A percentile compares a stretch with the other conserved stretches of the same genome.
These are phyloP conservation scores for Colletotrichum siamense DNA, from an alignment of 2,329 filamentous ascomycete species.

Conservation along the genomic window DNA sequence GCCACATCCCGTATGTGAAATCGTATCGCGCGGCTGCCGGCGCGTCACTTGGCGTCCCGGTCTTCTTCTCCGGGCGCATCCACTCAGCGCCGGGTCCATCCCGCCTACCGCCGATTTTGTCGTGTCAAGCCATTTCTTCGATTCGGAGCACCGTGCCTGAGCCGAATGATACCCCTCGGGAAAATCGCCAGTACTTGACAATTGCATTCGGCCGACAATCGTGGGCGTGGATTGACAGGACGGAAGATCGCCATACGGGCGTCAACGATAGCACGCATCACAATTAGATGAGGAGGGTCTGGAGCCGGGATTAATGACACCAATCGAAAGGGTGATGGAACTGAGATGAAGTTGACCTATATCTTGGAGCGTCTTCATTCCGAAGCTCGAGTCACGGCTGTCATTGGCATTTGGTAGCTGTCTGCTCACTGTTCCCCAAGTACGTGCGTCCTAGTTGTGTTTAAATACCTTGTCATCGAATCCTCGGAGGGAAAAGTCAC, in stretches of 20 bases:
- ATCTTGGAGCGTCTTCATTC: background rate
- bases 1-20: background rate
- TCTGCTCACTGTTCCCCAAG: background rate
- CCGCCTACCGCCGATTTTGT: background rate
- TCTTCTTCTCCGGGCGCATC: background rate
- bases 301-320: background rate
- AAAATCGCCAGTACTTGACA: background rate
- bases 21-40: background rate
- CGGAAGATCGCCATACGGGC: background rate
- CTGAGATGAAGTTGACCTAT: background rate
- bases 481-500: background rate
- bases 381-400: background rate
- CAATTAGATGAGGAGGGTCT: background rate
- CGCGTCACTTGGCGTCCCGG: constrained; percentile 2
- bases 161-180: background rate
- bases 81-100: background rate
- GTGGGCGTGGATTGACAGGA: background rate
- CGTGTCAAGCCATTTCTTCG: background rate
- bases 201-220: background rate
- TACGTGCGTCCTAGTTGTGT: background rate
- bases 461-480: background rate
- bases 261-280: background rate
- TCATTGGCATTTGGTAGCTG: background rate
- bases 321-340: background rate
- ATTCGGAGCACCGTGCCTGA: background rate